A percentile compares a stretch with the other conserved stretches of the same genome.
phyloP scores from a whole-genome alignment of 2,329 filamentous ascomycete species.

The Cercospora sp. region DNA sequence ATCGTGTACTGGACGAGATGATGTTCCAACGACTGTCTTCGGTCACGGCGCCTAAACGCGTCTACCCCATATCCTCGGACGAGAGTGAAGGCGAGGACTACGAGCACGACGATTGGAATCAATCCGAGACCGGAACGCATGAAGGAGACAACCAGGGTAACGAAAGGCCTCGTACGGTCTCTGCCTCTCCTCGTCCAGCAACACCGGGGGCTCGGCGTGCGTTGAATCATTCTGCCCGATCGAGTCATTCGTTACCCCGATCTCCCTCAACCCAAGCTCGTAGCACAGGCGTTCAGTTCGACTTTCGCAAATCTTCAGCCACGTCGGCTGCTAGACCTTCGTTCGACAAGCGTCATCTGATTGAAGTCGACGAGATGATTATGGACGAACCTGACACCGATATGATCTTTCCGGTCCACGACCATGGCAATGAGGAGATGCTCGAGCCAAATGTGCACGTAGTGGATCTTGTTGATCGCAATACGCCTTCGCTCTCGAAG shows the following conservation, averaged over 20 bases:
- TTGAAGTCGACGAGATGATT: slow-evolving; percentile 33
- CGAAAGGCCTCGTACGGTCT: not conserved
- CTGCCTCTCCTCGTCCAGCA: not conserved
- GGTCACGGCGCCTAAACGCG: slow-evolving; percentile 30
- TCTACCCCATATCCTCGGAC: slow-evolving; percentile 26
- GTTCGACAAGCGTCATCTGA: slow-evolving; percentile 17
- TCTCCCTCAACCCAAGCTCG: not conserved
- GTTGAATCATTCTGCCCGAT: not conserved
- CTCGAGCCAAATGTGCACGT: slow-evolving; percentile 5
- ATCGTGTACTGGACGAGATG: slow-evolving; percentile 21
- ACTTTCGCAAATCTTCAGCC: slow-evolving; percentile 15
- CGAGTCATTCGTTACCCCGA: too few relatives aligned
- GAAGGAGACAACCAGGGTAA: not conserved
- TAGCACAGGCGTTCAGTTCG: slow-evolving; percentile 11
- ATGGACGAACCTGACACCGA: not conserved
- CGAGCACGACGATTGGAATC: slow-evolving; percentile 12
- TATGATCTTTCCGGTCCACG: not conserved
- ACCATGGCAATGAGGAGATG: not conserved
- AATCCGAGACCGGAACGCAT: not conserved
- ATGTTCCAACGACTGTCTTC: slow-evolving; percentile 31
- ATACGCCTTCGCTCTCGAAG: not conserved
- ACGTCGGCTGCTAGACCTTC: slow-evolving; percentile 7
- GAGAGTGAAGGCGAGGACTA: slow-evolving; percentile 24
- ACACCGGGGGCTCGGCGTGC: not conserved
- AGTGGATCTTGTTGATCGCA: not conserved